Base-by-base conservation (phyloP, 2,329 filamentous ascomycete species). In the Fusarium phyllophilum region DNA sequence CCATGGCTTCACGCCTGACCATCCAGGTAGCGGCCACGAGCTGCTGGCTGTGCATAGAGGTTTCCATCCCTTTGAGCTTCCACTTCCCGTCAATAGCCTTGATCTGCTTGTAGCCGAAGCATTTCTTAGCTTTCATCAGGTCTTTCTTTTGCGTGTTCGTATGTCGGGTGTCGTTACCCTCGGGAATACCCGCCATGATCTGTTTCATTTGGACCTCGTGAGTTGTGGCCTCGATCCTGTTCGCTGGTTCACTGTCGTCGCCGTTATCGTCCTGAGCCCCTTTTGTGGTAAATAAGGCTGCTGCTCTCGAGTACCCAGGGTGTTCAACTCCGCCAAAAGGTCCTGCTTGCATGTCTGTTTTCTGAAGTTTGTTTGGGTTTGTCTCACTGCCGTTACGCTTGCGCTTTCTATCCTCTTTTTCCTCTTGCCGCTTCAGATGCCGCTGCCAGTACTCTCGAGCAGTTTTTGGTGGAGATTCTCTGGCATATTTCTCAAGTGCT, bases 1-100 rank as follows among this genome's bases (percentile, higher is more conserved):
- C 29, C 15, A 3, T 69, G 8, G 83, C 80, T 75, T 92, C 90
- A 7, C 86, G 83, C 8, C 79, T 74, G 1, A 87, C 75, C 89
- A 91, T 91, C 81, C 88, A 91, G 0, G 84, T 82, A 0, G 82
- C 83, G 0, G 85, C 88, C 0, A 87, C 80, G 0, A 91, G 71
- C 60, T 92, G 90, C 52, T 89, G 86, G 15, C 78, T 74, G 63
- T 84, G 84, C 2, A 91, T 75, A 0, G 64, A 2, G 4, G 56
- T 62, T 1, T 9, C 4, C 79, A 81, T 80, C 1, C 66, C 71
- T 15, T 70, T 66, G 8, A 73, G 38, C 3, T 20, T 17, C 70
- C 72, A 81, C 0, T 39, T 46, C 0, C 72, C 76, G n/a, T 77
- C 10, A 0, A 8, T 0, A 0, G 74, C 72, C 13, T 62, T 34